A percentile compares a stretch with the other conserved stretches of the same genome.
Evolutionary conservation across 306 rosid genomes (phyloP).

Genomic region (Vigna unguiculata): DNA sequence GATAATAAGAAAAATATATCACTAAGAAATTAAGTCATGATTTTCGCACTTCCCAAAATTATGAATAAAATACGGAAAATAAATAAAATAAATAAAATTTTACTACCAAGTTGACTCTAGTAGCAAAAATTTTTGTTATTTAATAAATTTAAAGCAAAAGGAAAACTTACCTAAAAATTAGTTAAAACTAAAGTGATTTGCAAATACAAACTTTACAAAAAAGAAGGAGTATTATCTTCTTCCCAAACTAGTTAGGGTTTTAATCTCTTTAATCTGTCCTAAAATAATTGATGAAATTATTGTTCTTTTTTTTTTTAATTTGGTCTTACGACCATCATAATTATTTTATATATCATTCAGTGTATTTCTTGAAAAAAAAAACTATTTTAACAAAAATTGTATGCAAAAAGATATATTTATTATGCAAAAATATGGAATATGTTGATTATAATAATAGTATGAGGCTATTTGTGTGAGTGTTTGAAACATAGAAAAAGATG

Average conservation of each 20-base stretch:
- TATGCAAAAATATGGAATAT: too few species aligned
- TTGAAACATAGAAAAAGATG: constrained; percentile 16
- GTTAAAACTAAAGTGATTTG: neutral
- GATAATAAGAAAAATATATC: neutral
- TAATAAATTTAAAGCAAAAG: neutral
- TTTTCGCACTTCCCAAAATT: neutral
- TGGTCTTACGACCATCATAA: too few species aligned
- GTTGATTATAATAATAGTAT: too few species aligned
- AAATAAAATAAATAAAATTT: neutral
- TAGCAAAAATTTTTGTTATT: neutral
- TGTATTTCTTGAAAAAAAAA: too few species aligned
- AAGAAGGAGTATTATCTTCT: neutral
- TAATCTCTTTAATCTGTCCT: too few species aligned
- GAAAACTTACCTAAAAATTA: neutral
- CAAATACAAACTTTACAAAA: neutral
- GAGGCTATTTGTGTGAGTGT: neutral
- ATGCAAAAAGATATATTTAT: too few species aligned
- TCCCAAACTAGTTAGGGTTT: too few species aligned
- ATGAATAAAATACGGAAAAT: neutral
- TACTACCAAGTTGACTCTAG: neutral
- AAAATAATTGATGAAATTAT: too few species aligned
- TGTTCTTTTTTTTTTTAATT: too few species aligned
- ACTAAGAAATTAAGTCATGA: neutral
- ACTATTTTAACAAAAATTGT: too few species aligned
- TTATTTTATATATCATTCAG: too few species aligned